phyloP scores from a whole-genome alignment of 352 stramenopile genomes.

The Phytophthora hibernalis region DNA sequence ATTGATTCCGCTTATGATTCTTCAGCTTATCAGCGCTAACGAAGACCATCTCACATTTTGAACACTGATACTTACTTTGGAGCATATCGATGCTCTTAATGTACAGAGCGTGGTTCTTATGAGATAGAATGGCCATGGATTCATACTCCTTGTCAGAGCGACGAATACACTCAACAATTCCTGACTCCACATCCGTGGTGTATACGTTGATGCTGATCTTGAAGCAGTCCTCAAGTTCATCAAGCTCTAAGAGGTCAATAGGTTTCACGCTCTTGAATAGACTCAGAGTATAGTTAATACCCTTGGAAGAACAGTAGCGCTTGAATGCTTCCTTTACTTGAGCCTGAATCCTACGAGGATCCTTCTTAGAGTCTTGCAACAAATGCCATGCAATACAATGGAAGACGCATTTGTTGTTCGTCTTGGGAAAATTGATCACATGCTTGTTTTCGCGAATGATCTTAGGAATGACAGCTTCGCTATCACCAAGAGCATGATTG shows the following conservation, averaged over 20 bases:
- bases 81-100: background rate
- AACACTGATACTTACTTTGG: slow-evolving; percentile 1
- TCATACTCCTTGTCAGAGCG: too few species aligned
- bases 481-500: slow-evolving; percentile 24
- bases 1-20: slow-evolving; percentile 20
- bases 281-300: slow-evolving; percentile 5
- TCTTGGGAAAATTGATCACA: slow-evolving; percentile 19
- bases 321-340: slow-evolving; percentile 11
- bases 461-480: slow-evolving; percentile 12
- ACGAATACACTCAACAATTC: background rate
- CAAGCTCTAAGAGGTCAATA: slow-evolving; percentile 16
- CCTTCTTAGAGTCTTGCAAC: background rate
- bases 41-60: slow-evolving; percentile 8
- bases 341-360: slow-evolving; percentile 4
- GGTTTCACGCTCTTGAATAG: slow-evolving; percentile 10
- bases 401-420: slow-evolving; percentile 18
- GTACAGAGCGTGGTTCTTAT: too few species aligned
- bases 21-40: slow-evolving; percentile 11
- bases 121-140: too few species aligned
- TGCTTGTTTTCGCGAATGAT: slow-evolving; percentile 8
- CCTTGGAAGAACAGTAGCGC: slow-evolving; percentile 8
- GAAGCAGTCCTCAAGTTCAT: slow-evolving; percentile 18
- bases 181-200: slow-evolving; percentile 5
- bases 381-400: slow-evolving; percentile 1
- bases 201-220: slow-evolving; percentile 19